Percentiles rank a stretch among this genome's conserved stretches.
Evolutionary conservation across 2,329 filamentous ascomycete species (phyloP).

Genomic region (Exophiala sideris): DNA sequence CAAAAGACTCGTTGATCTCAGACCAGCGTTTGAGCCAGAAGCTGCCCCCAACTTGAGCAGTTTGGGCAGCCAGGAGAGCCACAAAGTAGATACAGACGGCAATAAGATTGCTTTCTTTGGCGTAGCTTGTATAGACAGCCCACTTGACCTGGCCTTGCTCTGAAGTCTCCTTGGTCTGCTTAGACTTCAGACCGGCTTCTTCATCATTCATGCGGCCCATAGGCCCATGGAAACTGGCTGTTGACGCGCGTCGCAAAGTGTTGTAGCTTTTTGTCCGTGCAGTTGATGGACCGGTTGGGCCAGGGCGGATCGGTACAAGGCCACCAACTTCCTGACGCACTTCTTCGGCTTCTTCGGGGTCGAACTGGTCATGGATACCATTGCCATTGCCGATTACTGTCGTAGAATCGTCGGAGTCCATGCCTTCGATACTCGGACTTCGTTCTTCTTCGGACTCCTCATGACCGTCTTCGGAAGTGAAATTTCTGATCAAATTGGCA

Average conservation of each 20-base stretch:
- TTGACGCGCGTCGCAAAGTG: constrained; percentile 84
- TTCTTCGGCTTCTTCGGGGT: constrained; percentile 55
- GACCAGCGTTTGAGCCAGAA: constrained; percentile 96
- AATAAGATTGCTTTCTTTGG: constrained; percentile 83
- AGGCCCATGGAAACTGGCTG: constrained; percentile 82
- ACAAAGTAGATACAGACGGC: constrained; percentile 79
- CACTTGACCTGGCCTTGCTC: constrained; percentile 99
- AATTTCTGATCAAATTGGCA: constrained; percentile 74
- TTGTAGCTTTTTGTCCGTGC: constrained; percentile 67
- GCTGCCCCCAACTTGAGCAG: constrained; percentile 75
- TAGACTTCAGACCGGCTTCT: constrained; percentile 69
- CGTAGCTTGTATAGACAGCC: constrained; percentile 91
- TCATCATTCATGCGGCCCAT: constrained; percentile 82
- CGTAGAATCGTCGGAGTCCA: constrained; percentile 59
- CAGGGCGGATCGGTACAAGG: constrained; percentile 68
- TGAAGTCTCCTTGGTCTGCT: constrained; percentile 79
- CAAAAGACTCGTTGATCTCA: constrained; percentile 67
- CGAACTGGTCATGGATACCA: constrained; percentile 48
- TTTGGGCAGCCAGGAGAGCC: constrained; percentile 75
- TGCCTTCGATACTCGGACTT: constrained; percentile 40
- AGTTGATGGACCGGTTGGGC: constrained; percentile 38
- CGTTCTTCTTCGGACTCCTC: constrained; percentile 29
- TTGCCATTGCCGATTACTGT: constrained; percentile 49
- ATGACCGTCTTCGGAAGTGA: constrained; percentile 55
- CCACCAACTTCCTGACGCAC: constrained; percentile 70